phyloP scores from a whole-genome alignment of 305 asterid genomes.

The Euphrasia arctica region DNA sequence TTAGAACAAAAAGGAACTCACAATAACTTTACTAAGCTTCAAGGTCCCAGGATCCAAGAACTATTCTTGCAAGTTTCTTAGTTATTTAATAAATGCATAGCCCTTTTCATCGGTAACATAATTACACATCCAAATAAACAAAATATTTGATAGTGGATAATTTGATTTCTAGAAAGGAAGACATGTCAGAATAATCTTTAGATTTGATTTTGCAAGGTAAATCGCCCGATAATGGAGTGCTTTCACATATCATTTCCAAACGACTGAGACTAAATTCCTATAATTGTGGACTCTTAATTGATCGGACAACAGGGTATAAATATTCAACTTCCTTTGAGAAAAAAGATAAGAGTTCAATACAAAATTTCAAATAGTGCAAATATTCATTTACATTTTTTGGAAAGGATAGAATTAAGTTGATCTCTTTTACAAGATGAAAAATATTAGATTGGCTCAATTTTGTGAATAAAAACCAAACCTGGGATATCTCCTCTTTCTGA shows the following conservation, averaged over 20 bases:
- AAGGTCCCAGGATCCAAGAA: slow-evolving; percentile 15
- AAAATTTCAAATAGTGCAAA: slow-evolving; percentile 5
- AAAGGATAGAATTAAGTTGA: slow-evolving; percentile 6
- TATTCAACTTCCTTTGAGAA: slow-evolving; percentile 4
- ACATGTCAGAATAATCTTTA: neutral
- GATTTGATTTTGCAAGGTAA: slow-evolving; percentile 8
- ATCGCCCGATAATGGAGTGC: slow-evolving; percentile 1
- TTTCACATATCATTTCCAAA: slow-evolving; percentile 9
- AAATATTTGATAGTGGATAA: slow-evolving; percentile 12
- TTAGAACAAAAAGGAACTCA: neutral
- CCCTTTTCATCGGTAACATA: slow-evolving; percentile 8
- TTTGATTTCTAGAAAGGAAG: slow-evolving; percentile 14
- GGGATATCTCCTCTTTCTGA: slow-evolving; percentile 93
- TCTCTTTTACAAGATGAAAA: slow-evolving; percentile 2
- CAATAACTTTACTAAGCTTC: slow-evolving; percentile 11
- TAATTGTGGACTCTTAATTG: slow-evolving; percentile 3
- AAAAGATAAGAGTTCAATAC: neutral
- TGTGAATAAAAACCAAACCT: slow-evolving; percentile 51
- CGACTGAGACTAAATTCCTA: neutral
- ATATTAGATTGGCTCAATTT: slow-evolving; percentile 16
- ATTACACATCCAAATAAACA: slow-evolving; percentile 14
- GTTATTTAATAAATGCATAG: slow-evolving; percentile 17
- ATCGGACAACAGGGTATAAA: slow-evolving; percentile 1
- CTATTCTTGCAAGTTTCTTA: slow-evolving; percentile 11
- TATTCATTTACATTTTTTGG: neutral